Evolutionary conservation across 345 rosid genomes (phyloP).

Genomic region (Sonneratia caseolaris): DNA sequence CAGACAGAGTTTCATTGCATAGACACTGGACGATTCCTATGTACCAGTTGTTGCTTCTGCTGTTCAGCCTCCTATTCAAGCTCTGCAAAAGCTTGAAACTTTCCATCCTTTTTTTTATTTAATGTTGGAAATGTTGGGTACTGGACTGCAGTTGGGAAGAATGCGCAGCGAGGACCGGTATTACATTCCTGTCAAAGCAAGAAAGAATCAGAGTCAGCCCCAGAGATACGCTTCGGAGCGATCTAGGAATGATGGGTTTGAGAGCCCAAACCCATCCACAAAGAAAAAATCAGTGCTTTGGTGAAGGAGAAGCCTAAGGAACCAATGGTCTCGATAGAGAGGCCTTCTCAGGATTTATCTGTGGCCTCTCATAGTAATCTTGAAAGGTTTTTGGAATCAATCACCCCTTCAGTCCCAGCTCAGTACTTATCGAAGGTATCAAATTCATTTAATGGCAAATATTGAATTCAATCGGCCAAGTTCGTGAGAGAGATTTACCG

Average conservation of each 20-base stretch:
- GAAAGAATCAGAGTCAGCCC: constrained; percentile 24
- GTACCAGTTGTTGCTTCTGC: neutral
- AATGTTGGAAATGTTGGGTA: constrained; percentile 22
- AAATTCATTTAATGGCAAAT: neutral
- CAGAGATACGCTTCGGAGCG: constrained; percentile 13
- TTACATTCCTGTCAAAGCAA: constrained; percentile 26
- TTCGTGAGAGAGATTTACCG: constrained; percentile 1
- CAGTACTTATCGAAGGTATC: constrained; percentile 28
- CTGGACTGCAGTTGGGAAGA: constrained; percentile 22
- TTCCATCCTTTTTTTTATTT: neutral
- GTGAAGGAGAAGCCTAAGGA: constrained; percentile 9
- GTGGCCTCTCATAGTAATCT: constrained; percentile 23
- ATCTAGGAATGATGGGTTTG: constrained; percentile 13
- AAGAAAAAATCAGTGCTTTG: constrained; percentile 8
- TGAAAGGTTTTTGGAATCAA: constrained; percentile 30
- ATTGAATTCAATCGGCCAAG: neutral
- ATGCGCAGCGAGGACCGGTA: constrained; percentile 28
- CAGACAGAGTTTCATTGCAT: neutral
- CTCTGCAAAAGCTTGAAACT: neutral
- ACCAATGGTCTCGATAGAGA: constrained; percentile 7
- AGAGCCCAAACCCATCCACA: neutral
- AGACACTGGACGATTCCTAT: neutral
- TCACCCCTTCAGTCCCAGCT: constrained; percentile 29
- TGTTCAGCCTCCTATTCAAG: neutral
- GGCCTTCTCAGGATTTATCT: constrained; percentile 8